phyloP scores from a whole-genome alignment of 2,329 filamentous ascomycete genomes.

The Rutstroemia sp. region DNA sequence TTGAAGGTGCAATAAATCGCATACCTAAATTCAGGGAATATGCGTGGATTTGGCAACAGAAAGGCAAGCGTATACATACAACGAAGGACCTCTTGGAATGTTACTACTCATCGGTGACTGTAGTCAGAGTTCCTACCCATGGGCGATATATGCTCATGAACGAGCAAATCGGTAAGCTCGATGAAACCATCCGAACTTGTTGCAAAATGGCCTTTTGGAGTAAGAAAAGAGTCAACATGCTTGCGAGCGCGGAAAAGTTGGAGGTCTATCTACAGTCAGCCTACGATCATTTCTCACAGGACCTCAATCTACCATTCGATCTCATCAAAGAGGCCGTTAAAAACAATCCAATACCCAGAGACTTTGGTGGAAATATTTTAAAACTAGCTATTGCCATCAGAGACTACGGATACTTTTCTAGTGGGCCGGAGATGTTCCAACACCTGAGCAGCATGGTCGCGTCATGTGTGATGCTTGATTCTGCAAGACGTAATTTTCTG shows the following conservation, averaged over 20 bases:
- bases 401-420: constrained; percentile 21
- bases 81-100: constrained; percentile 40
- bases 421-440: constrained; percentile 33
- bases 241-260: constrained; percentile 39
- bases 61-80: constrained; percentile 36
- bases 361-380: constrained; percentile 44
- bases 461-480: constrained; percentile 43
- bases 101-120: constrained; percentile 43
- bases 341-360: constrained; percentile 38
- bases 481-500: constrained; percentile 24
- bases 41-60: constrained; percentile 35
- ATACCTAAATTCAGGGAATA: constrained; percentile 31
- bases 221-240: constrained; percentile 40
- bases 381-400: constrained; percentile 38
- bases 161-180: constrained; percentile 40
- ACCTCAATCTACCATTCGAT: constrained; percentile 41
- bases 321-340: constrained; percentile 40
- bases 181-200: constrained; percentile 34
- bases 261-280: constrained; percentile 41
- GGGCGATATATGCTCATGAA: constrained; percentile 41
- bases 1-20: constrained; percentile 1
- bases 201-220: constrained; percentile 34
- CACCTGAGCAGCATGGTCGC: constrained; percentile 41
- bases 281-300: constrained; percentile 42
- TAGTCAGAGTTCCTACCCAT: constrained; percentile 40